Conservation (phyloP, 2,329 filamentous ascomycete species). For the Colletotrichum cereale region DNA sequence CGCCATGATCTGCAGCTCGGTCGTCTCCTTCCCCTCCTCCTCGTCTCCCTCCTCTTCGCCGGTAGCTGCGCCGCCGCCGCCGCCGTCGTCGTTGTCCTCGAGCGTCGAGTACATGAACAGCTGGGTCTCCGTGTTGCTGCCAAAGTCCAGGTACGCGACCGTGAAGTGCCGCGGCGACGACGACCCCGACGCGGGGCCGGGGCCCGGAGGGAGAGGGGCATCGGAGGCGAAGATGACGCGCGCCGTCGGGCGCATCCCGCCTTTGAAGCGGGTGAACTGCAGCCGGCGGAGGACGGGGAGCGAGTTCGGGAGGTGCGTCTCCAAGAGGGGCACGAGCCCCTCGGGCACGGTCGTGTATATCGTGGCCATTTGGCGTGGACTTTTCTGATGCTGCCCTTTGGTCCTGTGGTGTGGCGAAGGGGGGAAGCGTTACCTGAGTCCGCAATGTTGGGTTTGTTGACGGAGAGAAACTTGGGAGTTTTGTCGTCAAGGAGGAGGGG, state of each 20-base stretch:
- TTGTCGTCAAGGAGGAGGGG: background rate
- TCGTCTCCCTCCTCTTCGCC: background rate
- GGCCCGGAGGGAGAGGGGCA: background rate
- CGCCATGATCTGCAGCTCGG: slow-evolving; percentile 50
- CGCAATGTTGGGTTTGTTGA: background rate
- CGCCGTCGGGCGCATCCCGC: slow-evolving; percentile 56
- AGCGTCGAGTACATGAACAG: slow-evolving; percentile 71
- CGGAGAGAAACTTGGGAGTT: background rate
- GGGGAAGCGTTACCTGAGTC: background rate
- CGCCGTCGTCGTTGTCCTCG: slow-evolving; percentile 49
- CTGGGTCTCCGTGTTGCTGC: slow-evolving; percentile 72
- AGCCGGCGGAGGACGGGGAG: slow-evolving; percentile 73
- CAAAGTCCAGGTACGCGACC: slow-evolving; percentile 72
- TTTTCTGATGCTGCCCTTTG: background rate
- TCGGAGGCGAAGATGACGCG: slow-evolving; percentile 57
- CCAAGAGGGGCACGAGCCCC: slow-evolving; percentile 61
- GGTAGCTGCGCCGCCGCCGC: too few relatives aligned
- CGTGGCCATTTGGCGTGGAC: background rate
- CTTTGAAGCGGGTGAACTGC: slow-evolving; percentile 64
- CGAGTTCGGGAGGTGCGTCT: slow-evolving; percentile 66
- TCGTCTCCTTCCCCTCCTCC: slow-evolving; percentile 42
- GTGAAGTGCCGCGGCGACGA: slow-evolving; percentile 55
- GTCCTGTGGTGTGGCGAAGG: background rate
- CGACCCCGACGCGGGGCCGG: slow-evolving; percentile 14
- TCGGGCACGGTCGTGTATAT: slow-evolving; percentile 49